These are phyloP conservation scores for Fusarium torulosum DNA, from an alignment of 2,329 filamentous ascomycete genomes.

Conservation along the genomic window DNA sequence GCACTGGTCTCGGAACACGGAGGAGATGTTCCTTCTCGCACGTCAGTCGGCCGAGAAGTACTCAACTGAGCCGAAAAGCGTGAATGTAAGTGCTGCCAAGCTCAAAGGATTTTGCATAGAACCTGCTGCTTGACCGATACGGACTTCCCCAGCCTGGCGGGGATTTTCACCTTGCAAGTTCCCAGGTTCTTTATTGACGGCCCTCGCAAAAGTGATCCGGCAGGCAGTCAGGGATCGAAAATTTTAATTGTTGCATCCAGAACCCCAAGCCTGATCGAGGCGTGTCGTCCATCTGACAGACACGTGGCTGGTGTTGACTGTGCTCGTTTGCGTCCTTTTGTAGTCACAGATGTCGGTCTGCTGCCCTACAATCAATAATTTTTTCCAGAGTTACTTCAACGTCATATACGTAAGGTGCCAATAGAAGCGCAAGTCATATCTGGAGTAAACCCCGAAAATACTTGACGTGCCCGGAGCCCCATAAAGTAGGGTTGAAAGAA, in stretches of 20 bases:
- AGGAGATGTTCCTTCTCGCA: constrained; percentile 32
- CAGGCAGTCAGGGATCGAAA: constrained; percentile 24
- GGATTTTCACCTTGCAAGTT: constrained; percentile 29
- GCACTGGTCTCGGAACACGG: constrained; percentile 30
- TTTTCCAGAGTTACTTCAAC: not conserved
- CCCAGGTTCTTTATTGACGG: constrained; percentile 25
- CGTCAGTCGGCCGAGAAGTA: constrained; percentile 44
- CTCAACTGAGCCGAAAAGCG: constrained; percentile 40
- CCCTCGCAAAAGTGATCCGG: constrained; percentile 17
- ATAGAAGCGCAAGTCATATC: constrained; percentile 24
- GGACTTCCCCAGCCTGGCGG: constrained; percentile 38
- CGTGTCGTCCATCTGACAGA: constrained; percentile 22
- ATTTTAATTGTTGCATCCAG: constrained; percentile 27
- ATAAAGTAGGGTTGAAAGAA: constrained; percentile 33
- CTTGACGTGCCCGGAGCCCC: constrained; percentile 30
- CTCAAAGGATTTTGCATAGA: constrained; percentile 25
- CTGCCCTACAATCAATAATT: constrained; percentile 17
- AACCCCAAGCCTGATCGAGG: constrained; percentile 13
- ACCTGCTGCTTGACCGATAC: constrained; percentile 30
- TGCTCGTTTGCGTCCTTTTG: constrained; percentile 8
- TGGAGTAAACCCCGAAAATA: constrained; percentile 13
- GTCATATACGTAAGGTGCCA: constrained; percentile 16
- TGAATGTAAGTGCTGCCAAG: constrained; percentile 39
- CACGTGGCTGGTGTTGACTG: constrained; percentile 36
- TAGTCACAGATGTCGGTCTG: constrained; percentile 28